Evolutionary conservation across 2,329 filamentous ascomycete species (phyloP).

Genomic region (Ceratocystis colombiana): DNA sequence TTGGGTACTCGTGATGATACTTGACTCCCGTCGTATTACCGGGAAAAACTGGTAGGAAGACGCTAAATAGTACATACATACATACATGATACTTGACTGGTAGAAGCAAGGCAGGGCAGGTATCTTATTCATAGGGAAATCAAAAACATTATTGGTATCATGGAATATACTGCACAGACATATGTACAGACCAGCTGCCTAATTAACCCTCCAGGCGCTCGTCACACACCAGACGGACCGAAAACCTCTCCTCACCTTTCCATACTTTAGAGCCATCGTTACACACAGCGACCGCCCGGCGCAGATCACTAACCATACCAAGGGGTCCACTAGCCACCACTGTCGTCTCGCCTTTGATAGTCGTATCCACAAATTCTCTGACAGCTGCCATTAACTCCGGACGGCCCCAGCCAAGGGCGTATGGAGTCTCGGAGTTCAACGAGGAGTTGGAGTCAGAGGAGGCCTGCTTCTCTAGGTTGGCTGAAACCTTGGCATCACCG

Average conservation of each 20-base stretch:
- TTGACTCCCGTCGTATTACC: too few species aligned
- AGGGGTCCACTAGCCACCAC: constrained; percentile 53
- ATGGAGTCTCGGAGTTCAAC: constrained; percentile 20
- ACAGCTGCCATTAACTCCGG: constrained; percentile 42
- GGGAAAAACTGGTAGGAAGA: too few species aligned
- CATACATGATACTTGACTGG: background rate
- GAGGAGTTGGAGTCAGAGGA: constrained; percentile 29
- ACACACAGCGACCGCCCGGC: constrained; percentile 42
- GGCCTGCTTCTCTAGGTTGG: constrained; percentile 26
- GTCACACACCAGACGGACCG: constrained; percentile 50
- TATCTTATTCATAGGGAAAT: constrained; percentile 11
- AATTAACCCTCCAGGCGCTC: constrained; percentile 46
- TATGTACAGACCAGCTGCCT: background rate
- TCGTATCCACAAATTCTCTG: constrained; percentile 39
- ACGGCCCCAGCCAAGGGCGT: constrained; percentile 30
- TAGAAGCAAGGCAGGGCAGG: background rate
- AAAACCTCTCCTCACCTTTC: constrained; percentile 46
- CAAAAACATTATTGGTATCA: constrained; percentile 20
- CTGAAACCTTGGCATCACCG: background rate
- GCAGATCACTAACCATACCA: constrained; percentile 49
- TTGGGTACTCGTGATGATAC: too few species aligned
- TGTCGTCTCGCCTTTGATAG: constrained; percentile 41
- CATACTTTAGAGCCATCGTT: constrained; percentile 47
- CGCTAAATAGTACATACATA: too few species aligned
- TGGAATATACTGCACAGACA: constrained; percentile 10